phyloP scores from a whole-genome alignment of 805 yeast species.

The Zygosaccharomyces pseudorouxii region DNA sequence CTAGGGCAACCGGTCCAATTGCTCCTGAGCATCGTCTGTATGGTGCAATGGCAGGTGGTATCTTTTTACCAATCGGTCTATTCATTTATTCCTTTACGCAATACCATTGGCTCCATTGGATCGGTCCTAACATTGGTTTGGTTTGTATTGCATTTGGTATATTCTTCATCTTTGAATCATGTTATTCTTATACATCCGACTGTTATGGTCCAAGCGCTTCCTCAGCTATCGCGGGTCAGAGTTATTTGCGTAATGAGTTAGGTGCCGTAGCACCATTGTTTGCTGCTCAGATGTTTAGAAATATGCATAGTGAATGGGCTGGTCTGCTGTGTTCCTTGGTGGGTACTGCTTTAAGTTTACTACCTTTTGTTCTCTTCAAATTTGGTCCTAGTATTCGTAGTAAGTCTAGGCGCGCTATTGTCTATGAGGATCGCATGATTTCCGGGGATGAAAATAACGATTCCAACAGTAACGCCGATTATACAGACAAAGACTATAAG shows the following conservation, averaged over 20 bases:
- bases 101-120: slow-evolving; percentile 3
- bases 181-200: slow-evolving; percentile 4
- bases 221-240: slow-evolving; percentile 4
- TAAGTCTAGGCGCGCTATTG: slow-evolving; percentile 3
- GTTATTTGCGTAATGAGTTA: slow-evolving; percentile 4
- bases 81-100: slow-evolving; percentile 4
- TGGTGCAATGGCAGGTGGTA: slow-evolving; percentile 3
- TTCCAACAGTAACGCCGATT: not conserved
- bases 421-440: slow-evolving; percentile 1
- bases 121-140: slow-evolving; percentile 2
- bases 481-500: not conserved
- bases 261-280: slow-evolving; percentile 5
- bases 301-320: slow-evolving; percentile 3
- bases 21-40: slow-evolving; percentile 3
- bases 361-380: slow-evolving; percentile 2
- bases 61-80: slow-evolving; percentile 3
- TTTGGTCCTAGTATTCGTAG: slow-evolving; percentile 3
- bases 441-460: not conserved
- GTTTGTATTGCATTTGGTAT: slow-evolving; percentile 3
- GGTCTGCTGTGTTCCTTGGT: slow-evolving; percentile 2
- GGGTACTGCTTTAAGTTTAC: not conserved
- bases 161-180: slow-evolving; percentile 4
- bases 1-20: not conserved
- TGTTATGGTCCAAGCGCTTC: slow-evolving; percentile 5
- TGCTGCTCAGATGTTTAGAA: slow-evolving; percentile 1